Conservation (phyloP, 208 protist genomes). For the Lotmaria passim region DNA sequence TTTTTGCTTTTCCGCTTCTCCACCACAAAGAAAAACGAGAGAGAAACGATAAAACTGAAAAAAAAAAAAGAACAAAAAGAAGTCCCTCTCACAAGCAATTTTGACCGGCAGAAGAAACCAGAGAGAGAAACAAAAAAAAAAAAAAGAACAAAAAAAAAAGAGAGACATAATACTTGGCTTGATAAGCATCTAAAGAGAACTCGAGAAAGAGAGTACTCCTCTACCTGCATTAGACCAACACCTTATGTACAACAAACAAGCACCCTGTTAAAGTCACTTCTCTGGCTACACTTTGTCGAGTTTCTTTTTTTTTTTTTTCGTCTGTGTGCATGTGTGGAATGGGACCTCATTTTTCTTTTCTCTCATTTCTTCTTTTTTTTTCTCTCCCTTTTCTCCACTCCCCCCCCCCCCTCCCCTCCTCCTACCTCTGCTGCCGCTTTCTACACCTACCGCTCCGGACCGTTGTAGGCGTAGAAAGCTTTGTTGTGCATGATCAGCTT, state of each 20-base stretch:
- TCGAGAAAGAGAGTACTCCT: no score
- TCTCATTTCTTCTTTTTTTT: neutral
- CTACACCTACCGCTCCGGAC: slow-evolving; percentile 42
- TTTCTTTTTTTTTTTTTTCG: no score
- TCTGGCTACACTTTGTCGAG: no score
- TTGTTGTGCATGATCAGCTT: slow-evolving; percentile 97
- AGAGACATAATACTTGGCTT: no score
- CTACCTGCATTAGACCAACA: no score
- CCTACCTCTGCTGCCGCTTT: neutral
- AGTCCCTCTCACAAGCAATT: neutral
- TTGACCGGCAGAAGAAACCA: neutral
- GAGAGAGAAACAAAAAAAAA: no score
- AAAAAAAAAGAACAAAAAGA: slow-evolving; percentile 4
- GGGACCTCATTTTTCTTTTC: slow-evolving; percentile 1
- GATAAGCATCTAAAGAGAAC: no score
- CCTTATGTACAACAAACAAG: no score
- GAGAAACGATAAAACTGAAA: neutral
- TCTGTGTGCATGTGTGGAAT: no score
- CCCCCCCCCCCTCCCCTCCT: neutral
- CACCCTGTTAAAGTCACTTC: no score
- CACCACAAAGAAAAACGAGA: neutral
- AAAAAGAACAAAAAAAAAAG: no score
- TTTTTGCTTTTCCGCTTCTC: no score
- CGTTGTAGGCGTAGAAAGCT: slow-evolving; percentile 88
- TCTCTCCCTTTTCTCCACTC: neutral